Evolutionary conservation across 805 yeast species (phyloP).

Genomic region (Yarrowia sp.): DNA sequence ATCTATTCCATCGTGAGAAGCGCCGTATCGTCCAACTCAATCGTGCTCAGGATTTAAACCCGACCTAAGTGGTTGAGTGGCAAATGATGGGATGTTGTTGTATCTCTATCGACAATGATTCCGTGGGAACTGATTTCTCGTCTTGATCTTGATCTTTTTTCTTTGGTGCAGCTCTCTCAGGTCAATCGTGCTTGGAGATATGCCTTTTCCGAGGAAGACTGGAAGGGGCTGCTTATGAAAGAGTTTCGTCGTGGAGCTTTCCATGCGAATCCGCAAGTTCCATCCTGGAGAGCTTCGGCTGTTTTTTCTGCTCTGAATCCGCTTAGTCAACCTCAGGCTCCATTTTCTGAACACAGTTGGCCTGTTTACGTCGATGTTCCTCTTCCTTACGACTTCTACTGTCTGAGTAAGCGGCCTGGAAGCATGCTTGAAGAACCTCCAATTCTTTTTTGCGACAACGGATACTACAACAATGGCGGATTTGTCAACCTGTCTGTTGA

Average conservation of each 20-base stretch:
- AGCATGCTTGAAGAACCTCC: not conserved
- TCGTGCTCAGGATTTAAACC: too few relatives aligned
- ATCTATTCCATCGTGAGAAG: too few relatives aligned
- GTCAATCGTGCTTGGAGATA: not conserved
- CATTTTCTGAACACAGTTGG: not conserved
- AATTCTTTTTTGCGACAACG: not conserved
- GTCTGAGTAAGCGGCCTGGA: not conserved
- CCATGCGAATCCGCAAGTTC: not conserved
- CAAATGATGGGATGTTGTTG: too few relatives aligned
- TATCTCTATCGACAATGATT: too few relatives aligned
- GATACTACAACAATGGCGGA: not conserved
- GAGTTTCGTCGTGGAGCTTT: not conserved
- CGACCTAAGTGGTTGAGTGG: too few relatives aligned
- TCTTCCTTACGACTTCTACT: not conserved
- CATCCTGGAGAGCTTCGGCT: not conserved
- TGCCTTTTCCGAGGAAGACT: not conserved
- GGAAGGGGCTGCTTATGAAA: not conserved
- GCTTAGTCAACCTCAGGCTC: not conserved
- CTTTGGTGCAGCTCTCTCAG: not conserved
- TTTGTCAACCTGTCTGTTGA: not conserved
- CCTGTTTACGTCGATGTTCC: not conserved
- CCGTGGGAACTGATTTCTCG: conserved; percentile 1
- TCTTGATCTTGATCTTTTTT: not conserved
- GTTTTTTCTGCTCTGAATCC: too few relatives aligned
- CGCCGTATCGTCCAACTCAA: too few relatives aligned